phyloP scores from a whole-genome alignment of 495 filamentous ascomycete species.

The Elaphomyces granulatus region DNA sequence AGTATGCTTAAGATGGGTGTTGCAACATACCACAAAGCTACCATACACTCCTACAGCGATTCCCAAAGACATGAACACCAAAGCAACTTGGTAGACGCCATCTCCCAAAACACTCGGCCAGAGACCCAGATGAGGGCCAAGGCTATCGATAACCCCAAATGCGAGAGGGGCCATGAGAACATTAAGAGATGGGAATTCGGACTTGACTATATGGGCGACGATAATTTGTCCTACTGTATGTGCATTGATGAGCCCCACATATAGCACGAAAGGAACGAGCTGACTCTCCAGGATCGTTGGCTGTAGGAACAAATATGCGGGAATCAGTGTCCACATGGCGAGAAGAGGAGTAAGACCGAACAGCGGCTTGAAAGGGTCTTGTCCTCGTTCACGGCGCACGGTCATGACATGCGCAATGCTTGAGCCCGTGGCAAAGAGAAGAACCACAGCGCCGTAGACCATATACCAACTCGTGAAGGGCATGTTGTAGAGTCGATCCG shows the following conservation, averaged over 20 bases:
- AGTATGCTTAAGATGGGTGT: neutral
- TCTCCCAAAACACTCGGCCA: slow-evolving; percentile 69
- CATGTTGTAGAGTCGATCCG: slow-evolving; percentile 54
- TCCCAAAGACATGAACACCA: slow-evolving; percentile 72
- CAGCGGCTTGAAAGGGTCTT: slow-evolving; percentile 56
- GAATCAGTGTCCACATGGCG: slow-evolving; percentile 56
- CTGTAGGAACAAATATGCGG: slow-evolving; percentile 67
- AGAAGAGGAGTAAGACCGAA: slow-evolving; percentile 71
- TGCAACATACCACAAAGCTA: slow-evolving; percentile 63
- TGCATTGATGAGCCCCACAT: slow-evolving; percentile 76
- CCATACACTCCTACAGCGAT: slow-evolving; percentile 75
- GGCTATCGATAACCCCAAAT: slow-evolving; percentile 59
- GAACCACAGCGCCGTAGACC: slow-evolving; percentile 70
- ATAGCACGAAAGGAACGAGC: slow-evolving; percentile 75
- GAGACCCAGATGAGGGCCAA: slow-evolving; percentile 54
- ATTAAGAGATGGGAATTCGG: slow-evolving; percentile 60
- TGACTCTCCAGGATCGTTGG: slow-evolving; percentile 68
- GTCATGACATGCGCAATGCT: slow-evolving; percentile 72
- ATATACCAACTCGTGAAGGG: slow-evolving; percentile 87
- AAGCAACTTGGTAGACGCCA: slow-evolving; percentile 67
- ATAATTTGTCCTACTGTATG: slow-evolving; percentile 94
- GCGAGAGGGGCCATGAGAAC: slow-evolving; percentile 52
- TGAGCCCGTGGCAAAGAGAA: slow-evolving; percentile 61
- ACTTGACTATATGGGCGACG: slow-evolving; percentile 74
- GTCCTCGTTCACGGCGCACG: slow-evolving; percentile 56